Percentiles rank a stretch among this genome's conserved stretches.
phyloP scores from a whole-genome alignment of 2,329 filamentous ascomycete genomes.

The Sclerotinia minor region DNA sequence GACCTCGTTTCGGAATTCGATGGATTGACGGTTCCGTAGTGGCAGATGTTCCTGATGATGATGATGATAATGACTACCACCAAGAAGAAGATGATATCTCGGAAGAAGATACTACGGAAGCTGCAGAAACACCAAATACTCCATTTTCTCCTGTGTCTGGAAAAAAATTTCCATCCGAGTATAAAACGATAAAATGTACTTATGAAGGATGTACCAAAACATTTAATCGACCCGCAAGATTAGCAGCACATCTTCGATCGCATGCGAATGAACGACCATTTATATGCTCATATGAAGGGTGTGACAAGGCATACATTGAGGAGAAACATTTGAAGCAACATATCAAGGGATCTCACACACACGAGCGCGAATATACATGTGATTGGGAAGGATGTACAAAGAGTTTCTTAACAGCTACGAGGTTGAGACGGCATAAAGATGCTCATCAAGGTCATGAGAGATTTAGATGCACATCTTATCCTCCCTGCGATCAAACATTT shows the following conservation, averaged over 20 bases:
- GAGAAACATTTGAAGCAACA: conserved; percentile 86
- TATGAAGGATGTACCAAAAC: conserved; percentile 74
- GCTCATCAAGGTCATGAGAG: conserved; percentile 76
- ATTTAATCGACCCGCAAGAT: conserved; percentile 82
- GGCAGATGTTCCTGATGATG: conserved; percentile 45
- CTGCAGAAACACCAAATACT: conserved; percentile 49
- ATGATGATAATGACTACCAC: conserved; percentile 42
- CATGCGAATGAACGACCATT: conserved; percentile 85
- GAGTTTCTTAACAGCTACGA: conserved; percentile 76
- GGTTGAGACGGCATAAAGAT: conserved; percentile 74
- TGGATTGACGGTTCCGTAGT: conserved; percentile 21
- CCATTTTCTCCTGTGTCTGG: conserved; percentile 50
- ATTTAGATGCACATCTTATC: conserved; percentile 69
- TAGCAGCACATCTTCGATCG: conserved; percentile 77
- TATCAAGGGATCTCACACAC: conserved; percentile 76
- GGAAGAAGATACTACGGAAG: conserved; percentile 41
- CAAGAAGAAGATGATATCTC: conserved; percentile 40
- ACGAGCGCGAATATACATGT: conserved; percentile 70
- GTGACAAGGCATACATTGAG: conserved; percentile 82
- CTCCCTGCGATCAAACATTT: conserved; percentile 74
- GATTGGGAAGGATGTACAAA: conserved; percentile 72
- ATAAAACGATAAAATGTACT: conserved; percentile 76
- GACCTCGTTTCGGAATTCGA: background rate
- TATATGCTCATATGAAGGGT: conserved; percentile 67
- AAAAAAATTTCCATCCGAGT: conserved; percentile 63